A percentile compares a stretch with the other conserved stretches of the same genome.
Evolutionary conservation across 495 filamentous ascomycete species (phyloP).

Genomic region (Penicillium paradoxum): DNA sequence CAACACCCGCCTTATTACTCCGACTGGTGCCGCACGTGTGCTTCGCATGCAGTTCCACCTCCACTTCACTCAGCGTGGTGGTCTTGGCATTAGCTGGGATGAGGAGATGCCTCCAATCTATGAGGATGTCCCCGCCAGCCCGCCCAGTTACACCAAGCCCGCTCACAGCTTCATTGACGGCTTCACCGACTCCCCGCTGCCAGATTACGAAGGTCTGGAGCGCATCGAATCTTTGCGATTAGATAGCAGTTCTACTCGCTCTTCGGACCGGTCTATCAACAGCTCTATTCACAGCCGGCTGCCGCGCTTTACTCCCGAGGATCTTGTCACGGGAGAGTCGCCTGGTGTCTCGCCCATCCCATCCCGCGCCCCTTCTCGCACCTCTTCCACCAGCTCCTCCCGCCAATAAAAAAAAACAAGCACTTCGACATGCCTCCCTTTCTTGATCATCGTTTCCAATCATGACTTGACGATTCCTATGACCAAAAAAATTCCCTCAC

Average conservation of each 20-base stretch:
- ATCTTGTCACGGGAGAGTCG: conserved; percentile 19
- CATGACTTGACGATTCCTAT: conserved; percentile 24
- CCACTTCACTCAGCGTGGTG: conserved; percentile 73
- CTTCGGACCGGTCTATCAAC: conserved; percentile 15
- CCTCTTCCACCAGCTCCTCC: conserved; percentile 19
- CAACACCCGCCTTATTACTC: conserved; percentile 65
- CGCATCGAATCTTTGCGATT: conserved; percentile 40
- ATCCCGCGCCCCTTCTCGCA: conserved; percentile 18
- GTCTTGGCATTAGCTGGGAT: conserved; percentile 94
- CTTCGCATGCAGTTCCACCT: conserved; percentile 88
- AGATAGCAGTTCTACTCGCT: conserved; percentile 29
- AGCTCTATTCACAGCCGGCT: conserved; percentile 8
- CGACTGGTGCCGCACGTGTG: conserved; percentile 86
- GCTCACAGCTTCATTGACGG: conserved; percentile 38
- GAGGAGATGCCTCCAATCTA: conserved; percentile 94
- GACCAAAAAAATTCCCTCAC: conserved; percentile 17
- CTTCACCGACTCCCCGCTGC: conserved; percentile 41
- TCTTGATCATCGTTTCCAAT: conserved; percentile 3
- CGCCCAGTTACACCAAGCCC: conserved; percentile 66
- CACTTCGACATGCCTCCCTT: not conserved
- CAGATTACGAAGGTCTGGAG: conserved; percentile 42
- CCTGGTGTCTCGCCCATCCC: conserved; percentile 18
- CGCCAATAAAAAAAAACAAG: conserved; percentile 14
- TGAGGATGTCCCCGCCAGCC: conserved; percentile 84
- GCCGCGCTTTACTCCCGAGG: conserved; percentile 24